phyloP scores from a whole-genome alignment of 2,329 filamentous ascomycete species.

The Phialophora macrospora region DNA sequence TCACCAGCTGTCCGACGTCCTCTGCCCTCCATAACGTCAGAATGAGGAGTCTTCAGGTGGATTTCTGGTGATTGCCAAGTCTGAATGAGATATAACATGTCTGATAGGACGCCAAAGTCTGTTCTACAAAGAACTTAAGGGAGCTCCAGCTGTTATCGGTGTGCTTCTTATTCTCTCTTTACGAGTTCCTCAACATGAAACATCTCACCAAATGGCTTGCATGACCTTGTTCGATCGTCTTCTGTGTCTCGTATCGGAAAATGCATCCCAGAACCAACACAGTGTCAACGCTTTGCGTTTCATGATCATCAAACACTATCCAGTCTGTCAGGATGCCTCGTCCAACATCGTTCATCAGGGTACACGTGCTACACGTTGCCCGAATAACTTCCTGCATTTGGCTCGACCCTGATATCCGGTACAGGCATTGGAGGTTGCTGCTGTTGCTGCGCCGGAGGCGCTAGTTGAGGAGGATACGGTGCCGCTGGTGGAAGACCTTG shows the following conservation, averaged over 20 bases:
- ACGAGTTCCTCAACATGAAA: neutral
- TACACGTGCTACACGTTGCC: constrained; percentile 26
- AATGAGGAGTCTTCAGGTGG: no score
- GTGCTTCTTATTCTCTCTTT: neutral
- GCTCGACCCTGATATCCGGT: constrained; percentile 33
- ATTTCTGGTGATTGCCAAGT: neutral
- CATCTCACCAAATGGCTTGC: neutral
- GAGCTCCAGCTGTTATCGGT: neutral
- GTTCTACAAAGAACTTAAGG: neutral
- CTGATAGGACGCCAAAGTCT: neutral
- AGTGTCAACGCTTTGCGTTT: neutral
- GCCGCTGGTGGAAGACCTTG: constrained; percentile 5
- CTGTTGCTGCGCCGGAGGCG: constrained; percentile 4
- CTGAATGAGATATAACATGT: neutral
- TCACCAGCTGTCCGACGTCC: no score
- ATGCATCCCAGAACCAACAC: neutral
- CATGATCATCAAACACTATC: neutral
- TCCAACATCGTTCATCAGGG: neutral
- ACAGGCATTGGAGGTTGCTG: constrained; percentile 23
- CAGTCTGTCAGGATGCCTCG: neutral
- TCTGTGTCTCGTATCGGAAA: neutral
- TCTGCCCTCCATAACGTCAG: no score
- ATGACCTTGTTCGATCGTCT: neutral
- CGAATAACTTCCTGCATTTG: constrained; percentile 24
- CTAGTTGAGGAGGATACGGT: constrained; percentile 19